Percentiles rank a stretch among this genome's conserved stretches.
Conservation (phyloP, 192 early-diverging fungal genomes). For the Diversispora eburnea region DNA sequence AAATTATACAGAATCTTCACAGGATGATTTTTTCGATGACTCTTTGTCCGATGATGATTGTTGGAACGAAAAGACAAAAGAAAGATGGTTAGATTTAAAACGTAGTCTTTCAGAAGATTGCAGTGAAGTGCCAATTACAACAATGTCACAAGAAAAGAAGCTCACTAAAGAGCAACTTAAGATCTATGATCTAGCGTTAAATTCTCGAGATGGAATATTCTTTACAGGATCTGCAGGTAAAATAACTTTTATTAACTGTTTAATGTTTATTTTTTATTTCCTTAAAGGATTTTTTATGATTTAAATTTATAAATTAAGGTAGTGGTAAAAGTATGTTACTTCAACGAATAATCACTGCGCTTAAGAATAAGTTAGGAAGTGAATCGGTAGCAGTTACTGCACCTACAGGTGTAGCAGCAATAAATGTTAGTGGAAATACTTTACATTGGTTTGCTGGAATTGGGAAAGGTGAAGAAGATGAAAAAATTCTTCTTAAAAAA, state of each 20-base stretch:
- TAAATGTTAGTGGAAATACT: slow-evolving; percentile 56
- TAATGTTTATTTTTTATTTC: not conserved
- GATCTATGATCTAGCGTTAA: slow-evolving; percentile 38
- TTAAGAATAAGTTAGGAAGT: slow-evolving; percentile 19
- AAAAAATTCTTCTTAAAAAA: slow-evolving; percentile 28
- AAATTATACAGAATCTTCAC: too few species aligned
- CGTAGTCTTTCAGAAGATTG: not conserved
- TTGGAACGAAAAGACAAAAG: not conserved
- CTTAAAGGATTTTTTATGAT: not conserved
- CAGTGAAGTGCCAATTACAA: not conserved
- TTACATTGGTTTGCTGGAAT: slow-evolving; percentile 62
- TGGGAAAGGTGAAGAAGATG: slow-evolving; percentile 51
- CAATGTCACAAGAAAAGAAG: not conserved
- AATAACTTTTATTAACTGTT: not conserved
- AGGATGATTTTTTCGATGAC: not conserved
- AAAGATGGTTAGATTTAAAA: not conserved
- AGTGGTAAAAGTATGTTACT: slow-evolving; percentile 40
- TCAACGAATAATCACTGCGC: slow-evolving; percentile 38
- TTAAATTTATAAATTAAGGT: slow-evolving; percentile 33
- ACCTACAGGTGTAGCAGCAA: slow-evolving; percentile 56
- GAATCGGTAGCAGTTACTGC: slow-evolving; percentile 54
- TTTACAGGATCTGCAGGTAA: slow-evolving; percentile 52
- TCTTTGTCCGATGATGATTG: not conserved
- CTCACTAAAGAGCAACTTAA: slow-evolving; percentile 30
- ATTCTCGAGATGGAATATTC: slow-evolving; percentile 43